phyloP scores from a whole-genome alignment of 176 grass and related monocot genomes.

The Rhipidocladum racemiflorum region DNA sequence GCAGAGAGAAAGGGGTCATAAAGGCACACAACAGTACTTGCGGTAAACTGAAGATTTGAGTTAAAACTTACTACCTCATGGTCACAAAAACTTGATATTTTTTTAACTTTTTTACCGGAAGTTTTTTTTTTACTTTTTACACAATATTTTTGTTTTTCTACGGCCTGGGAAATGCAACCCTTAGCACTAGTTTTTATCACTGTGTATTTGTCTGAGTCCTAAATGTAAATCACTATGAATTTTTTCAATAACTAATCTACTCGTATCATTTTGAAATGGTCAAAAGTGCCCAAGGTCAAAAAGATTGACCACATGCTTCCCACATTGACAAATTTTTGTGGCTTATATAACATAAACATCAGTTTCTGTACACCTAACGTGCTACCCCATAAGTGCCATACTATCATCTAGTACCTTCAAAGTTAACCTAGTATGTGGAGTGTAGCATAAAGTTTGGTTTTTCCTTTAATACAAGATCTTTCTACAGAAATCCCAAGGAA shows the following conservation, averaged over 20 bases:
- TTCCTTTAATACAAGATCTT: background rate
- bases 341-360: background rate
- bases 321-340: background rate
- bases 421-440: background rate
- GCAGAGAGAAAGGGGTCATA: background rate
- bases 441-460: background rate
- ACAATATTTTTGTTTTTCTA: background rate
- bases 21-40: slow-evolving; percentile 19
- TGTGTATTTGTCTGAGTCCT: background rate
- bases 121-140: background rate
- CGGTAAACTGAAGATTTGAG: slow-evolving; percentile 14
- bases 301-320: background rate
- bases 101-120: background rate
- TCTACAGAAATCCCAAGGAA: background rate
- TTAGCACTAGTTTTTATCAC: background rate
- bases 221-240: background rate
- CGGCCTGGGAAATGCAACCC: background rate
- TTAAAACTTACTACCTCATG: background rate
- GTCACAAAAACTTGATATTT: background rate
- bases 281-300: background rate
- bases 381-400: background rate
- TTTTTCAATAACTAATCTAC: background rate
- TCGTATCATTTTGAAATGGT: background rate
- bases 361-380: background rate
- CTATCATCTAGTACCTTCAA: background rate